These are phyloP conservation scores for Colletotrichum filicis DNA, from an alignment of 2,329 filamentous ascomycete species.

Conservation along the genomic window DNA sequence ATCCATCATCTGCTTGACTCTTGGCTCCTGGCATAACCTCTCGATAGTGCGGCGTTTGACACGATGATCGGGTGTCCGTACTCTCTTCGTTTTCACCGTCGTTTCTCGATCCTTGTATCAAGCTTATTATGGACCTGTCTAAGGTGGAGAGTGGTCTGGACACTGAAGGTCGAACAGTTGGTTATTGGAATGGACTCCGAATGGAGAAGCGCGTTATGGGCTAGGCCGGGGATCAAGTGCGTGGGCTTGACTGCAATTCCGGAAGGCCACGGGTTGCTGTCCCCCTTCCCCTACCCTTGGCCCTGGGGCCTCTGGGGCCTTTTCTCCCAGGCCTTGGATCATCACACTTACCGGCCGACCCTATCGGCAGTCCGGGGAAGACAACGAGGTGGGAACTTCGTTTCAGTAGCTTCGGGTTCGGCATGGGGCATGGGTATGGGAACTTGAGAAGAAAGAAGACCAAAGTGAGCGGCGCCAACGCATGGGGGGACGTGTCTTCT, in stretches of 20 bases:
- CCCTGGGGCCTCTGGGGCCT: background rate
- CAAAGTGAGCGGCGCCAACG: background rate
- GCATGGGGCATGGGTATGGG: background rate
- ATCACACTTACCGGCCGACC: conserved; percentile 11
- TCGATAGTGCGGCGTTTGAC: background rate
- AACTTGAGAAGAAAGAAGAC: background rate
- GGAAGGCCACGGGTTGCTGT: conserved; percentile 23
- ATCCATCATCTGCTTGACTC: background rate
- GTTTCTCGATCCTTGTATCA: background rate
- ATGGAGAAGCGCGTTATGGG: conserved; percentile 11
- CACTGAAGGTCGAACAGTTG: background rate
- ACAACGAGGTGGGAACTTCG: conserved; percentile 20
- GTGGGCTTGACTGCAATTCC: conserved; percentile 22
- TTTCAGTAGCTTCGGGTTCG: conserved; percentile 28
- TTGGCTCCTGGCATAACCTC: background rate
- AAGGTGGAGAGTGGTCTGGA: background rate
- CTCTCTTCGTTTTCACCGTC: background rate
- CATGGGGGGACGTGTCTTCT: conserved; percentile 19
- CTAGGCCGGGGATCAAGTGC: background rate
- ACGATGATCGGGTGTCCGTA: background rate
- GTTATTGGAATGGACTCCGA: background rate
- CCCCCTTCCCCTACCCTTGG: conserved; percentile 3
- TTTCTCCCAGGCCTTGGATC: background rate
- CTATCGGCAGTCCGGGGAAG: conserved; percentile 33
- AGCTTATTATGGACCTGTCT: background rate